Evolutionary conservation across 352 stramenopile genomes (phyloP).

Genomic region (Globisporangium echinulatum): DNA sequence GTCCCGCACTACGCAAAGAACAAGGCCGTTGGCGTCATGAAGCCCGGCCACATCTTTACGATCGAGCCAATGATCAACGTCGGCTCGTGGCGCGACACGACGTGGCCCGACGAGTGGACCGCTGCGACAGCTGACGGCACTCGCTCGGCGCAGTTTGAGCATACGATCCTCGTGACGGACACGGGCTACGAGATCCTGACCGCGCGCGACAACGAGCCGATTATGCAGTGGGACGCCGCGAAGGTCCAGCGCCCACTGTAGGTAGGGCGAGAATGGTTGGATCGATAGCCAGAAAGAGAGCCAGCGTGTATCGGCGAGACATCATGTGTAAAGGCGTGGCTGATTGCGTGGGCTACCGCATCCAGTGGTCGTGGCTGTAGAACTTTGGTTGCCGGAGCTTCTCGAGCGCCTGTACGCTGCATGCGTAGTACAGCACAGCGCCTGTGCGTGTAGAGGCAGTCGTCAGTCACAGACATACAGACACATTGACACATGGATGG

Average conservation of each 20-base stretch:
- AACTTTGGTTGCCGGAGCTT: conserved; percentile 46
- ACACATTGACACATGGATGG: too few relatives aligned
- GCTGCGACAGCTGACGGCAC: conserved; percentile 94
- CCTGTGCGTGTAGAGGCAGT: conserved; percentile 13
- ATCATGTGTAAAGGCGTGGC: neutral
- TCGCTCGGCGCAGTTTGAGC: conserved; percentile 95
- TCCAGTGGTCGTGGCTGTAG: conserved; percentile 41
- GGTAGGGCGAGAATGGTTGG: neutral
- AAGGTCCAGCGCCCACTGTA: conserved; percentile 66
- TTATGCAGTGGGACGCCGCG: conserved; percentile 81
- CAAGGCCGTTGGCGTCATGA: conserved; percentile 96
- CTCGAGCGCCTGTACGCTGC: conserved; percentile 41
- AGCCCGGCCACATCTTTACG: conserved; percentile 97
- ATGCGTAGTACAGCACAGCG: conserved; percentile 44
- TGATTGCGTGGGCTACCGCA: conserved; percentile 4
- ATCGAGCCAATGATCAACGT: conserved; percentile 99
- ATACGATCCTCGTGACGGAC: conserved; percentile 98
- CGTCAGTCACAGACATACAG: too few relatives aligned
- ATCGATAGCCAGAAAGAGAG: conserved; percentile 2
- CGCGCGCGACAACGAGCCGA: conserved; percentile 74
- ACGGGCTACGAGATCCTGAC: conserved; percentile 97
- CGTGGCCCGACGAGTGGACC: conserved; percentile 98
- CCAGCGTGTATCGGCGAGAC: neutral
- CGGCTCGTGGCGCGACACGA: conserved; percentile 86
- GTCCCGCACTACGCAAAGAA: conserved; percentile 98